Percentiles rank a stretch among this genome's conserved stretches.
phyloP scores from a whole-genome alignment of 2,329 filamentous ascomycete species.

The Trichoderma citrinoviride region DNA sequence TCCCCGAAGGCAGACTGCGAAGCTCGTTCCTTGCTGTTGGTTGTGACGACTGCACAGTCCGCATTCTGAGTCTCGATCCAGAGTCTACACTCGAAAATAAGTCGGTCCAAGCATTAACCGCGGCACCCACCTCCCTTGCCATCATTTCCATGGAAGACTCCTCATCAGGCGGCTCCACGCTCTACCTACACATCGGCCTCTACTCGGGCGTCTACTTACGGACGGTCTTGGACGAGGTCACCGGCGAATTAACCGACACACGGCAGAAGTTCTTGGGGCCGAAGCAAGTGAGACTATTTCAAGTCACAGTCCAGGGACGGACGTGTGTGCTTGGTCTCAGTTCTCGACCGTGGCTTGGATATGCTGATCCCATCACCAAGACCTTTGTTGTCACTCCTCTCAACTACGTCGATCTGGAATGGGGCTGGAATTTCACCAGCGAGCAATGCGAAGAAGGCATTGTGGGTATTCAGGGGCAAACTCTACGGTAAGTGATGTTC shows the following conservation, averaged over 20 bases:
- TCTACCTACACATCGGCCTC: slow-evolving; percentile 94
- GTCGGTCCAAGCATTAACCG: slow-evolving; percentile 89
- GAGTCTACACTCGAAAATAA: slow-evolving; percentile 90
- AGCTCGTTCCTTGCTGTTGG: slow-evolving; percentile 95
- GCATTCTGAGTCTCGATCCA: slow-evolving; percentile 84
- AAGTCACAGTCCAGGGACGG: slow-evolving; percentile 82
- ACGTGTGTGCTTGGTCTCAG: slow-evolving; percentile 86
- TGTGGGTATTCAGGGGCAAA: slow-evolving; percentile 88
- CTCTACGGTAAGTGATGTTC: slow-evolving; percentile 64
- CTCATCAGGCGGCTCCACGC: slow-evolving; percentile 78
- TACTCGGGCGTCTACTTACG: slow-evolving; percentile 94
- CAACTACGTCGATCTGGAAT: slow-evolving; percentile 83
- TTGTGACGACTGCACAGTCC: slow-evolving; percentile 93
- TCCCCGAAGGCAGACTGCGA: slow-evolving; percentile 83
- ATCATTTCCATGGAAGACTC: slow-evolving; percentile 97
- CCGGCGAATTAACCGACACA: slow-evolving; percentile 92
- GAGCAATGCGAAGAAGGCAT: slow-evolving; percentile 92
- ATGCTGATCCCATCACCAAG: slow-evolving; percentile 82
- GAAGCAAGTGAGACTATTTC: slow-evolving; percentile 84
- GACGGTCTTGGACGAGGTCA: slow-evolving; percentile 91
- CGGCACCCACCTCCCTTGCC: slow-evolving; percentile 80
- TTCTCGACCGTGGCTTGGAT: slow-evolving; percentile 93
- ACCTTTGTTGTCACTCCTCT: slow-evolving; percentile 90
- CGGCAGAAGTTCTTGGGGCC: slow-evolving; percentile 91
- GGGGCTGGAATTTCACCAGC: slow-evolving; percentile 94